Evolutionary conservation across 352 stramenopile genomes (phyloP).

Genomic region (Albugo laibachii): DNA sequence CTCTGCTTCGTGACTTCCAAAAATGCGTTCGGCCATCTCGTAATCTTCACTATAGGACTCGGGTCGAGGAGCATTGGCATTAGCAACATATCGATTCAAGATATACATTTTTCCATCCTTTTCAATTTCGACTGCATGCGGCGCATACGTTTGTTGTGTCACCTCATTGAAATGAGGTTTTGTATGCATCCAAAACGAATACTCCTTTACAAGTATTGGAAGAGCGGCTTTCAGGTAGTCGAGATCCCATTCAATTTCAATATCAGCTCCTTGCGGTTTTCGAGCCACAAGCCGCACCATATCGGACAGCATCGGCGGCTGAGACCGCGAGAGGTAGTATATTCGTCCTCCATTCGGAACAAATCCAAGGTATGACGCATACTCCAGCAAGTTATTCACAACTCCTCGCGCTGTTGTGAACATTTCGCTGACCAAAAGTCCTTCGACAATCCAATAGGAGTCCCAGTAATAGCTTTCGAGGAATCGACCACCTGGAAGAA

Average conservation of each 20-base stretch:
- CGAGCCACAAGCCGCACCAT: slow-evolving; percentile 9
- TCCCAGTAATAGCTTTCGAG: slow-evolving; percentile 40
- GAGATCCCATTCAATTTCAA: not conserved
- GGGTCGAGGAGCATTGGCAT: slow-evolving; percentile 7
- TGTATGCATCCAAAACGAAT: slow-evolving; percentile 11
- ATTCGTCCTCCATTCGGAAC: slow-evolving; percentile 24
- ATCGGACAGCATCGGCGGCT: slow-evolving; percentile 20
- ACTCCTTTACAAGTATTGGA: slow-evolving; percentile 11
- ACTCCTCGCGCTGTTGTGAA: slow-evolving; percentile 11
- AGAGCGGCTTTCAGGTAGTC: not conserved
- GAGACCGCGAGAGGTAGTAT: slow-evolving; percentile 23
- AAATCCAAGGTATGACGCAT: slow-evolving; percentile 14
- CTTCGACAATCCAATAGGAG: slow-evolving; percentile 26
- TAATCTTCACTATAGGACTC: slow-evolving; percentile 20
- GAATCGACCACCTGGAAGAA: slow-evolving; percentile 26
- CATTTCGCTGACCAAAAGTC: slow-evolving; percentile 21
- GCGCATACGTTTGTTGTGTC: not conserved
- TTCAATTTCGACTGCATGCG: slow-evolving; percentile 1
- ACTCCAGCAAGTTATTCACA: slow-evolving; percentile 19
- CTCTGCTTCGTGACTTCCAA: not conserved
- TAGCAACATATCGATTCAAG: slow-evolving; percentile 14
- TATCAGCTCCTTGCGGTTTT: not conserved
- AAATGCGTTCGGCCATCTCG: not conserved
- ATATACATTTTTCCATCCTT: slow-evolving; percentile 4
- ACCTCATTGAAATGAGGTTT: not conserved